Conservation (phyloP, 2,329 filamentous ascomycete species). For the Penicillium sp. region DNA sequence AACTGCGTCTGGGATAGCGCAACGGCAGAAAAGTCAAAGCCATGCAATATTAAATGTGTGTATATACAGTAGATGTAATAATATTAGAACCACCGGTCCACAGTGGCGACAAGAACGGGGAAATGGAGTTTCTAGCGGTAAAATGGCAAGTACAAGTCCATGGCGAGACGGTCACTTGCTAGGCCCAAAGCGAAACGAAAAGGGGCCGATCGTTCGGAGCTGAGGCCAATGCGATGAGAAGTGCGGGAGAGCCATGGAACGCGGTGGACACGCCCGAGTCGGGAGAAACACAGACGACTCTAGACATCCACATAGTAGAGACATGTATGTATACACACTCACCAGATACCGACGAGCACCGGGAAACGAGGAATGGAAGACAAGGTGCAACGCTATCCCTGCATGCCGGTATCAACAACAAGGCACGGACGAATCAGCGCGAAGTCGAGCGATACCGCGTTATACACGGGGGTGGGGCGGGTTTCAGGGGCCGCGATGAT, state of each 20-base stretch:
- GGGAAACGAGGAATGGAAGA: conserved; percentile 26
- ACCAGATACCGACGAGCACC: conserved; percentile 12
- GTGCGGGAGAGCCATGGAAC: no score
- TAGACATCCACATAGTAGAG: neutral
- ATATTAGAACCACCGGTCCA: neutral
- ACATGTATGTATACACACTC: neutral
- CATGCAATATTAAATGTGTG: conserved; percentile 14
- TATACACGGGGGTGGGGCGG: conserved; percentile 21
- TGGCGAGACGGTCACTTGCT: neutral
- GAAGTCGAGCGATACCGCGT: conserved; percentile 5
- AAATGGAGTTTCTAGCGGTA: conserved; percentile 12
- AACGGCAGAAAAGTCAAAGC: conserved; percentile 19
- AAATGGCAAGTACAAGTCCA: conserved; percentile 3
- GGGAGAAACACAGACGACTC: neutral
- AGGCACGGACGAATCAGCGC: conserved; percentile 18
- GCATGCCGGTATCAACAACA: conserved; percentile 29
- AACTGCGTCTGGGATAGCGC: conserved; percentile 14
- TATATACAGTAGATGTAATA: conserved; percentile 4
- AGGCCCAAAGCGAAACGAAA: conserved; percentile 4
- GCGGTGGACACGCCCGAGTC: no score
- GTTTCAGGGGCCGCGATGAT: conserved; percentile 34
- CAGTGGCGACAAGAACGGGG: no score
- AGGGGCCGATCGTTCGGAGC: no score
- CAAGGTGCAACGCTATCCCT: conserved; percentile 28
- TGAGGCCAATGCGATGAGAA: no score